Evolutionary conservation across 495 filamentous ascomycete genomes (phyloP).

Genomic region (Trichoderma virens): DNA sequence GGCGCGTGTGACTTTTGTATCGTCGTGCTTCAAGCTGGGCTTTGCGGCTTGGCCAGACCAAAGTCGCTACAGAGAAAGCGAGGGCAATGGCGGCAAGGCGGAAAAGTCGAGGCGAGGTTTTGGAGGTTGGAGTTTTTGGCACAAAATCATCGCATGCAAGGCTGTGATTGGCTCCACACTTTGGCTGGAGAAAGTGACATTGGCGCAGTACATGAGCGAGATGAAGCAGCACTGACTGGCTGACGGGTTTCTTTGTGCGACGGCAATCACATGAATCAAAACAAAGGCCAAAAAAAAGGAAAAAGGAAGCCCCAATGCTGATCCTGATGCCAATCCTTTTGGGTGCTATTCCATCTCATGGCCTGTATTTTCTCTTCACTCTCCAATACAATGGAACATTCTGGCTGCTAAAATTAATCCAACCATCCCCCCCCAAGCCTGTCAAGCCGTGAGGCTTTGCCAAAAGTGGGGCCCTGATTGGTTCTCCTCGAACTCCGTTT

Average conservation of each 20-base stretch:
- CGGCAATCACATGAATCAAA: neutral
- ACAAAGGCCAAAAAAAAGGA: neutral
- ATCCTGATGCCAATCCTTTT: neutral
- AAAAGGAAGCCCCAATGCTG: neutral
- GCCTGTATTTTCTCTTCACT: too few relatives aligned
- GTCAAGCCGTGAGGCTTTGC: neutral
- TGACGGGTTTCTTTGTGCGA: neutral
- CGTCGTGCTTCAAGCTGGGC: neutral
- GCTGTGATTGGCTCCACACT: constrained; percentile 7
- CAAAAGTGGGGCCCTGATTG: constrained; percentile 1
- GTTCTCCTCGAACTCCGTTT: neutral
- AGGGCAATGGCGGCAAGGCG: constrained; percentile 15
- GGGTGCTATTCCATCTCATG: too few relatives aligned
- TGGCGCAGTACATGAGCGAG: neutral
- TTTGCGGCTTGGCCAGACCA: neutral
- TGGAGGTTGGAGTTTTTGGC: neutral
- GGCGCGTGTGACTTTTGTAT: neutral
- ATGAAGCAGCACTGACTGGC: neutral
- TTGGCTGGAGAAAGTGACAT: neutral
- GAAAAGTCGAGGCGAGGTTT: constrained; percentile 15
- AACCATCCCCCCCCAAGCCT: too few relatives aligned
- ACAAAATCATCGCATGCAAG: constrained; percentile 5
- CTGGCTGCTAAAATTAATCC: too few relatives aligned
- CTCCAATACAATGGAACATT: too few relatives aligned
- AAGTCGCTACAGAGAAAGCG: constrained; percentile 5